Evolutionary conservation across 106 monocot genomes (phyloP).

Genomic region (Platanthera zijinensis): DNA sequence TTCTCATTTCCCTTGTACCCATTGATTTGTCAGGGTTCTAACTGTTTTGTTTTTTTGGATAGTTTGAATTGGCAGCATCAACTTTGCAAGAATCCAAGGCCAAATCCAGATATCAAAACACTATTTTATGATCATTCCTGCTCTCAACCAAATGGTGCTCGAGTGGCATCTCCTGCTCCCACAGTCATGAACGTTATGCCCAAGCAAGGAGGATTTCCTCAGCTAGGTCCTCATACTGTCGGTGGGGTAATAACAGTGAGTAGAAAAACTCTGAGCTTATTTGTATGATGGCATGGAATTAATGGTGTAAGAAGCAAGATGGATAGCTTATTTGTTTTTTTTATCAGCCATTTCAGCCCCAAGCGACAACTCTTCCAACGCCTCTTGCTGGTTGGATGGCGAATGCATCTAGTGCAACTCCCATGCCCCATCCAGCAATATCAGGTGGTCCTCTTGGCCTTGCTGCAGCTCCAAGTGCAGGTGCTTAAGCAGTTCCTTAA

Average conservation of each 20-base stretch:
- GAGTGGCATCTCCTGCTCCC: conserved; percentile 39
- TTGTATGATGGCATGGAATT: neutral
- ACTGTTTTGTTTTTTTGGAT: conserved; percentile 5
- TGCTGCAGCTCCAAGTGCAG: conserved; percentile 24
- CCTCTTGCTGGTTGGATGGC: conserved; percentile 50
- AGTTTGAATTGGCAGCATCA: conserved; percentile 74
- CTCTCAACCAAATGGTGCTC: conserved; percentile 47
- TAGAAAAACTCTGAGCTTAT: neutral
- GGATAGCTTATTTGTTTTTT: neutral
- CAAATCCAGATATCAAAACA: conserved; percentile 53
- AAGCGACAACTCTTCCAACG: conserved; percentile 24
- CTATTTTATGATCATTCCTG: conserved; percentile 61
- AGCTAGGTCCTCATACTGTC: conserved; percentile 34
- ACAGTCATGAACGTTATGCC: conserved; percentile 22
- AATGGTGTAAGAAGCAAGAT: neutral
- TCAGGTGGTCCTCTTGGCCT: conserved; percentile 51
- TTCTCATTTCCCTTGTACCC: neutral
- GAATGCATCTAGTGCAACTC: conserved; percentile 33
- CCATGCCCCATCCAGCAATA: conserved; percentile 36
- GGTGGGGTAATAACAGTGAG: neutral
- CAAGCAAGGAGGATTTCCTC: conserved; percentile 43
- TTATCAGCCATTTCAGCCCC: conserved; percentile 49
- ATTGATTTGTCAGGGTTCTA: neutral
- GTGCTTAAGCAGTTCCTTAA: conserved; percentile 5
- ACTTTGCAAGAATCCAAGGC: conserved; percentile 53